Evolutionary conservation across 306 rosid genomes (phyloP).

Genomic region (Acacia acuminata): DNA sequence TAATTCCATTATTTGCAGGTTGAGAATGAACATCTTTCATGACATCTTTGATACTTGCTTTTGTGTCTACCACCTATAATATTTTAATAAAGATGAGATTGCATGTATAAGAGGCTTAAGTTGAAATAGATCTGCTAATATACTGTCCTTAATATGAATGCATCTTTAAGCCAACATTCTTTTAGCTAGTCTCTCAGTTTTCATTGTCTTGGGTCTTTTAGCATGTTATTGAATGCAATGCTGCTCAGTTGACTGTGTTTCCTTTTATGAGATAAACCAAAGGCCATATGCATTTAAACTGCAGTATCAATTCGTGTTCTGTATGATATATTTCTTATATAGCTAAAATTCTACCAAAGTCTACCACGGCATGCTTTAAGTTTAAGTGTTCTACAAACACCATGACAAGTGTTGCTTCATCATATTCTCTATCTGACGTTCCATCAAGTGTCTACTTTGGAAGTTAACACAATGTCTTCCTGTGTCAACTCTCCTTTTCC

Average conservation of each 20-base stretch:
- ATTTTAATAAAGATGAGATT: constrained; percentile 13
- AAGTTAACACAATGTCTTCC: constrained; percentile 15
- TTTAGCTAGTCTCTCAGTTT: constrained; percentile 10
- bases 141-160: background rate
- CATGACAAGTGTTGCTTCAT: background rate
- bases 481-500: background rate
- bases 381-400: constrained; percentile 11
- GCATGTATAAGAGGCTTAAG: constrained; percentile 11
- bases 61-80: constrained; percentile 60
- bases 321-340: background rate
- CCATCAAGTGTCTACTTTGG: background rate
- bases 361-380: constrained; percentile 11
- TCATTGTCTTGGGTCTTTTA: constrained; percentile 1
- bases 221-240: constrained; percentile 7
- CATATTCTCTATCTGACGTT: too few species aligned
- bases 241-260: background rate
- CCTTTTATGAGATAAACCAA: background rate
- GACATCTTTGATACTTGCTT: constrained; percentile 47
- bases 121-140: constrained; percentile 20
- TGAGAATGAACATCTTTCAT: constrained; percentile 47
- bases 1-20: constrained; percentile 60
- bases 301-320: background rate
- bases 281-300: background rate
- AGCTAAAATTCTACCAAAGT: background rate
- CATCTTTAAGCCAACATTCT: background rate